Evolutionary conservation across 164 flowering plant species (phyloP), one percentile per base, ranked within the genome.

Genomic region (Vitis rupestris): DNA sequence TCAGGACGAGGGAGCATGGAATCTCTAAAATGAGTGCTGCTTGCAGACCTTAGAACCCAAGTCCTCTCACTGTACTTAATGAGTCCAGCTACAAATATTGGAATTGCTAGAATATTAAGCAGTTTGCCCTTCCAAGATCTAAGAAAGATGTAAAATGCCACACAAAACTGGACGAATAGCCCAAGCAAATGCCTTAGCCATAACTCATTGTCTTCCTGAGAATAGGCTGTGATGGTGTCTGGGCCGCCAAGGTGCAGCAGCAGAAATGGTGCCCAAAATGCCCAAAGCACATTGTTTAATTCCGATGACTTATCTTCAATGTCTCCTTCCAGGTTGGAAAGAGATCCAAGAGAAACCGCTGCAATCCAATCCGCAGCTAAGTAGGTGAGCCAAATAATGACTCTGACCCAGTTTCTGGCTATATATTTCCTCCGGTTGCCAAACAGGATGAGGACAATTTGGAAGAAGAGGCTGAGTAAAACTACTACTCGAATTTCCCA

Each of bases 351-450:
- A 15, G 80, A 72, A 7, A 81, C 54, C 5, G 70, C 70, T n/a
- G 84, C 80, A 0, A 76, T 65, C 66, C 62, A 69, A n/a, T 83
- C 84, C 0, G 84, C 84, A 19, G 64, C 11, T 29, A 81, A 59
- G 65, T 81, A 83, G 15, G 79, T 70, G 23, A 54, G 52, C 84
- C 87, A 81, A 4, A 83, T 56, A 2, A 51, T n/a, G 47, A 72
- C 3, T 52, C 65, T 64, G 9, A 81, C 12, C 72, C 55, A 51
- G 3, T 12, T 61, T 13, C 30, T 49, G 2, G 63, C 3, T 3
- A 9, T 74, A 16, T 44, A 50, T 61, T 70, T 81, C 63, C 87
- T 74, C 23, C 63, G 61, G 9, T 65, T 70, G 14, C 82, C 84
- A 10, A 75, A 19, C 16, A 49, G 0, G 10, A 67, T 71, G 3